Evolutionary conservation across 2,329 filamentous ascomycete genomes (phyloP), one percentile per base, ranked within the genome.

Genomic region (Dryadomyces quercivorus): DNA sequence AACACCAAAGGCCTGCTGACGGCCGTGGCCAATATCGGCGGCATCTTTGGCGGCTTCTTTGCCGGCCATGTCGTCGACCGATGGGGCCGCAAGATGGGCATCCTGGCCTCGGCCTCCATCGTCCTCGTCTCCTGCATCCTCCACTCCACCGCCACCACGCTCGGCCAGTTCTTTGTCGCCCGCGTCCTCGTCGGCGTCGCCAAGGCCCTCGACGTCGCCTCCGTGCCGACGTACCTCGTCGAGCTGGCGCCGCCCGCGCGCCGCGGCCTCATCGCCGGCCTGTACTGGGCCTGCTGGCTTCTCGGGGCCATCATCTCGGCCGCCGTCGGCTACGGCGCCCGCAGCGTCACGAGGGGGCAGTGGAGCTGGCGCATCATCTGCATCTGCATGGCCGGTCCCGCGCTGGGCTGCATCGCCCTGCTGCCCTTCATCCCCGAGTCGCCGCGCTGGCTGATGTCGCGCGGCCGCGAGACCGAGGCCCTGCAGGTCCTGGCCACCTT

Each of bases 261-360:
- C 36, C 67, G 75, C n/a, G 73, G 72, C 50, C 67, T 77, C 3
- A 72, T 72, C 61, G 71, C 73, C 2, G 69, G 70, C 0, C 58
- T 78, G 13, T 76, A 76, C 56, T 71, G 70, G 0, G 72, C 73
- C 57, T 76, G 72, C 67, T 72, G 76, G 13, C 75, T 72, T 54
- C 66, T 76, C 38, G 74, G 74, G 9, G 70, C 67, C 54, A 71
- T 75, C 31, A 60, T 77, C 43, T 74, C 75, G 3, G 68, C 71
- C 0, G 66, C 70, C 0, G 67, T 70, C 10, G 69, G 71, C 16
- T 73, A 75, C 48, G 67, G 63, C 38, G 72, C 71, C 0, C 65
- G 69, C 42, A 63, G 63, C 42, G 63, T 66, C 42, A 56, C 67
- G 20, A 66, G 64, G 13, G 72, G 26, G 26, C 26, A 68, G 56